Conservation (phyloP, 306 rosid species). For the Crotalaria pallida region DNA sequence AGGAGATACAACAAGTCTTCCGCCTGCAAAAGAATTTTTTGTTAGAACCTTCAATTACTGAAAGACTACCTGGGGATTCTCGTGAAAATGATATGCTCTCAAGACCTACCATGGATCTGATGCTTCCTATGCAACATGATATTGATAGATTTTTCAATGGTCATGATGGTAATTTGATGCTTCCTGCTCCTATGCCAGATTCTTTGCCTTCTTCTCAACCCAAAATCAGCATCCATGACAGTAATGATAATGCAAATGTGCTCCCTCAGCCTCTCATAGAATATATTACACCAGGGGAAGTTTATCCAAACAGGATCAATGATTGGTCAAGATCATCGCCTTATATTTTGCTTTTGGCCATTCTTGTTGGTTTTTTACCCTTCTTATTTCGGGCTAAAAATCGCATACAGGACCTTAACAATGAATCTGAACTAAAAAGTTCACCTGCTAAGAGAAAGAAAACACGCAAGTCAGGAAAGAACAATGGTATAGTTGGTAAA, state of each 20-base stretch:
- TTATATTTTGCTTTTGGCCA: constrained; percentile 13
- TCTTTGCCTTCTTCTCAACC: constrained; percentile 11
- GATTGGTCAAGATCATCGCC: constrained; percentile 25
- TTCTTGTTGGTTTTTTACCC: constrained; percentile 29
- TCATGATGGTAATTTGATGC: constrained; percentile 20
- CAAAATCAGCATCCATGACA: constrained; percentile 13
- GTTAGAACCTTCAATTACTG: constrained; percentile 29
- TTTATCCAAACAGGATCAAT: constrained; percentile 11
- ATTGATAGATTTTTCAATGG: constrained; percentile 10
- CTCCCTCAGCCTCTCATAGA: constrained; percentile 19
- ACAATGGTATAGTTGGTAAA: constrained; percentile 19
- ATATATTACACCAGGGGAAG: constrained; percentile 15
- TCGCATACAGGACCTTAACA: constrained; percentile 28
- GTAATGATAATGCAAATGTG: constrained; percentile 16
- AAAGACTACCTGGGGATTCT: constrained; percentile 20
- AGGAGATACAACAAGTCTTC: constrained; percentile 40
- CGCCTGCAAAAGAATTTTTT: constrained; percentile 36
- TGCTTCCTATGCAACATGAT: constrained; percentile 26
- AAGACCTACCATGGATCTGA: constrained; percentile 21
- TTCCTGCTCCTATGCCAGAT: constrained; percentile 6
- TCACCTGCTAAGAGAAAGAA: constrained; percentile 51
- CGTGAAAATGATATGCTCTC: constrained; percentile 27
- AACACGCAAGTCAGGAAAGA: constrained; percentile 34
- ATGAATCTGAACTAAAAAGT: constrained; percentile 28
- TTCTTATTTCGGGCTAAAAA: too few relatives aligned